Percentiles rank a stretch among this genome's conserved stretches.
phyloP scores from a whole-genome alignment of 352 stramenopile genomes.

The Pythium coloratum region DNA sequence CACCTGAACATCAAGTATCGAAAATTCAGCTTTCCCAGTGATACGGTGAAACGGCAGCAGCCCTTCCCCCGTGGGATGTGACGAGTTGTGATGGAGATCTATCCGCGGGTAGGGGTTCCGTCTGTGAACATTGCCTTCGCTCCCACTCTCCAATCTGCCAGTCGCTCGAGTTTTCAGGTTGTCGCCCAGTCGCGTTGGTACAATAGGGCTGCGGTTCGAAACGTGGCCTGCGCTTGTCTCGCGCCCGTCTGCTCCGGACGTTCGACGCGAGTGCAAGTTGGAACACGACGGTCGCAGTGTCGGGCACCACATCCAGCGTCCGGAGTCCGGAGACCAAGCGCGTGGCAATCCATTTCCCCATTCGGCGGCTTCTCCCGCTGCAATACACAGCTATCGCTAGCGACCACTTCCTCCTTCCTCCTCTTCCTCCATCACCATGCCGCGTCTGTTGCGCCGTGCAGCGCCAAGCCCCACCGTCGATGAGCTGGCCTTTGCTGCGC shows the following conservation, averaged over 20 bases:
- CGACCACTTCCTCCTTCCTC: neutral
- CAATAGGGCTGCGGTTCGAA: neutral
- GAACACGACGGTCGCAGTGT: neutral
- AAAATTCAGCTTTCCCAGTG: neutral
- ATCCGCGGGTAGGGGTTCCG: neutral
- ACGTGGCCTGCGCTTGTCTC: neutral
- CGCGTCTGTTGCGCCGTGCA: constrained; percentile 61
- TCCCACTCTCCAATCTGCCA: neutral
- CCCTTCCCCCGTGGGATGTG: neutral
- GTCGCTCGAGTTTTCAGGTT: neutral
- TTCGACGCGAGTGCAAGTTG: neutral
- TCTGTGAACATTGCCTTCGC: neutral
- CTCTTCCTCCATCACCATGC: constrained; percentile 37
- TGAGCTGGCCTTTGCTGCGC: constrained; percentile 58
- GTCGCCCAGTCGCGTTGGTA: constrained; percentile 5
- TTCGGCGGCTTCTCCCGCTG: constrained; percentile 13
- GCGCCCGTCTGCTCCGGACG: constrained; percentile 24
- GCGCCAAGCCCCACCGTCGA: constrained; percentile 73
- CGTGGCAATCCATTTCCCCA: constrained; percentile 13
- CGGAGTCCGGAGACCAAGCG: neutral
- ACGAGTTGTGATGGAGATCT: neutral
- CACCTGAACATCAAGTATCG: neutral
- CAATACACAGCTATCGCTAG: neutral
- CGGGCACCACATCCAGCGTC: neutral
- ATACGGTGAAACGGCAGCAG: neutral